phyloP scores from a whole-genome alignment of 306 rosid species.

The Vigna mungo region DNA sequence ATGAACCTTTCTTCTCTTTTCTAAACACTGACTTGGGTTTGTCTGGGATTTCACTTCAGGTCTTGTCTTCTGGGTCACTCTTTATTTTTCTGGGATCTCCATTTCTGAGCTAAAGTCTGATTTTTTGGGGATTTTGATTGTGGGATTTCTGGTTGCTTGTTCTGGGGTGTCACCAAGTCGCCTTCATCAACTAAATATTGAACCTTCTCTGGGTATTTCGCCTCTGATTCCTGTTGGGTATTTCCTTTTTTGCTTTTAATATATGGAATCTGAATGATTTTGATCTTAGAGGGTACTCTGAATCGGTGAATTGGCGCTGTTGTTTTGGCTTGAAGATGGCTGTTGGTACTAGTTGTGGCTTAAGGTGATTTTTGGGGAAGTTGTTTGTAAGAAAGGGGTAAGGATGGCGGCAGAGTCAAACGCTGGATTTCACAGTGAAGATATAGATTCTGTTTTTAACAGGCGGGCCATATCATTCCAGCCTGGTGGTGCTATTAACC shows the following conservation, averaged over 20 bases:
- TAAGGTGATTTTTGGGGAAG: slow-evolving; percentile 50
- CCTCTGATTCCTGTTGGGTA: slow-evolving; percentile 30
- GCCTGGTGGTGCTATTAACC: slow-evolving; percentile 73
- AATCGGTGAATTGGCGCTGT: slow-evolving; percentile 45
- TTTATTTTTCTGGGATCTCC: slow-evolving; percentile 28
- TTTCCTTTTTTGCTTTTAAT: neutral
- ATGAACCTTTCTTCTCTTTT: slow-evolving; percentile 31
- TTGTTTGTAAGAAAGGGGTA: slow-evolving; percentile 30
- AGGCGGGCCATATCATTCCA: slow-evolving; percentile 89
- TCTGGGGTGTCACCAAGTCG: slow-evolving; percentile 39
- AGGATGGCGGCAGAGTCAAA: slow-evolving; percentile 87
- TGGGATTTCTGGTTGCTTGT: slow-evolving; percentile 33
- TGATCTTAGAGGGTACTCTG: slow-evolving; percentile 41
- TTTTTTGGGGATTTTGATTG: slow-evolving; percentile 25
- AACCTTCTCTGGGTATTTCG: slow-evolving; percentile 17
- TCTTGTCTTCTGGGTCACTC: slow-evolving; percentile 24
- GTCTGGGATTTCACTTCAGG: slow-evolving; percentile 31
- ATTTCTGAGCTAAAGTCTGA: slow-evolving; percentile 33
- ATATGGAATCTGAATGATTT: slow-evolving; percentile 34
- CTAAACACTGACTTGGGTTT: slow-evolving; percentile 36
- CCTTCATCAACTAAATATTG: neutral
- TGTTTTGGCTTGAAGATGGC: slow-evolving; percentile 41
- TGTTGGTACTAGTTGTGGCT: slow-evolving; percentile 41
- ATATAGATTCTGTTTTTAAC: slow-evolving; percentile 65
- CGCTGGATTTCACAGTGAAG: slow-evolving; percentile 70